A percentile compares a stretch with the other conserved stretches of the same genome.
phyloP scores from a whole-genome alignment of 257 asterid genomes.

The Anisodus acutangulus region DNA sequence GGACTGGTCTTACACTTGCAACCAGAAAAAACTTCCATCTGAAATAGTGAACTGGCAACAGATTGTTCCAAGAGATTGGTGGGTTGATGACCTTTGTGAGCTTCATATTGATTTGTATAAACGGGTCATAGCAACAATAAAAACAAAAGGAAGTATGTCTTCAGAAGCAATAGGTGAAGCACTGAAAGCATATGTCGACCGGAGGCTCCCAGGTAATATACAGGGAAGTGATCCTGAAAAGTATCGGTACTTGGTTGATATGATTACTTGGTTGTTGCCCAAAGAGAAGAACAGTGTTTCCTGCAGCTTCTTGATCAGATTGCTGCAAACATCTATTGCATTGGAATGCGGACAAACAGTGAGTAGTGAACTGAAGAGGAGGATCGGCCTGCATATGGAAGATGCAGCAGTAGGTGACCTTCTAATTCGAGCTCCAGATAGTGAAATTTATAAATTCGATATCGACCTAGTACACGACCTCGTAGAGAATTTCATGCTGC shows the following conservation, averaged over 20 bases:
- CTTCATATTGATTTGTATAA: constrained; percentile 72
- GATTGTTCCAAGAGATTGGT: constrained; percentile 80
- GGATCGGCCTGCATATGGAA: constrained; percentile 62
- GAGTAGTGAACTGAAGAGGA: constrained; percentile 53
- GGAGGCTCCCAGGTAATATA: constrained; percentile 58
- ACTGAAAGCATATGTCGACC: constrained; percentile 56
- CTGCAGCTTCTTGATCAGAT: constrained; percentile 63
- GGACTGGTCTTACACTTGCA: constrained; percentile 77
- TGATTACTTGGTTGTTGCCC: constrained; percentile 60
- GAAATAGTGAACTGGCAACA: constrained; percentile 62
- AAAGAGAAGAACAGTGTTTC: constrained; percentile 53
- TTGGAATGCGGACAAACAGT: constrained; percentile 62
- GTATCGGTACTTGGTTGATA: constrained; percentile 62
- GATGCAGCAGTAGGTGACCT: constrained; percentile 70
- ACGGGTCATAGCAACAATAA: constrained; percentile 60
- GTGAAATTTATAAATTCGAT: constrained; percentile 54
- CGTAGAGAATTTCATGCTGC: constrained; percentile 63
- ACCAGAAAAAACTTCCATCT: constrained; percentile 56
- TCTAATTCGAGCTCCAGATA: constrained; percentile 53
- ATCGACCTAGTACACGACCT: constrained; percentile 58
- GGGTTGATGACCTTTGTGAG: constrained; percentile 90
- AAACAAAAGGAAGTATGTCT: constrained; percentile 57
- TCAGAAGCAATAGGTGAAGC: constrained; percentile 75
- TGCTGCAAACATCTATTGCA: constrained; percentile 59
- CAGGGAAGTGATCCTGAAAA: constrained; percentile 56